phyloP scores from a whole-genome alignment of 140 eudicot genomes.

The Bidens hawaiensis region DNA sequence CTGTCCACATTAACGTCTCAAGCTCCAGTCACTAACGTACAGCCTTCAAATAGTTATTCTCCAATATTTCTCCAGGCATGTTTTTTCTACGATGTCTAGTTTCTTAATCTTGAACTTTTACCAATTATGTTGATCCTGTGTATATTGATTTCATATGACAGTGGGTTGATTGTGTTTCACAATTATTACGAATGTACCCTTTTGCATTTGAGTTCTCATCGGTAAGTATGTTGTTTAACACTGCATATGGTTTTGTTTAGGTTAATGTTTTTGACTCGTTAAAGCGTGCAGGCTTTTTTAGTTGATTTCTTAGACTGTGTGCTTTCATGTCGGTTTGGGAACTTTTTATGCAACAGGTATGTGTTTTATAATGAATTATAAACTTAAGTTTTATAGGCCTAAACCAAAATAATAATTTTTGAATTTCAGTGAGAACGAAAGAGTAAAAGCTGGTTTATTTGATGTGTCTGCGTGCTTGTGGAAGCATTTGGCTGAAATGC shows the following conservation, averaged over 20 bases:
- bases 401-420: slow-evolving; percentile 5
- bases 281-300: slow-evolving; percentile 60
- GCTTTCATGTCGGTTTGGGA: slow-evolving; percentile 94
- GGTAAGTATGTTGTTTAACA: slow-evolving; percentile 40
- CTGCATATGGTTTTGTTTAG: slow-evolving; percentile 8
- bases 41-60: slow-evolving; percentile 54
- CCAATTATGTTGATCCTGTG: slow-evolving; percentile 10
- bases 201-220: slow-evolving; percentile 93
- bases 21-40: slow-evolving; percentile 38
- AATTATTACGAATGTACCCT: slow-evolving; percentile 90
- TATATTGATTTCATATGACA: slow-evolving; percentile 33
- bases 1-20: slow-evolving; percentile 51
- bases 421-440: slow-evolving; percentile 79
- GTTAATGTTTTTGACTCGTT: background rate
- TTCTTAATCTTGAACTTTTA: background rate
- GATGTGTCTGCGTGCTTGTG: slow-evolving; percentile 82
- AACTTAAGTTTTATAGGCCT: too few species aligned
- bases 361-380: too few species aligned
- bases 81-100: background rate
- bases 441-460: slow-evolving; percentile 69
- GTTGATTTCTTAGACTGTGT: slow-evolving; percentile 84
- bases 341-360: slow-evolving; percentile 91
- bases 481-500: slow-evolving; percentile 68
- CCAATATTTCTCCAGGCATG: slow-evolving; percentile 90
- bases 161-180: slow-evolving; percentile 99